A percentile compares a stretch with the other conserved stretches of the same genome.
Evolutionary conservation across 371 early-diverging fungal species (phyloP).

Genomic region (Mucor racemosus): DNA sequence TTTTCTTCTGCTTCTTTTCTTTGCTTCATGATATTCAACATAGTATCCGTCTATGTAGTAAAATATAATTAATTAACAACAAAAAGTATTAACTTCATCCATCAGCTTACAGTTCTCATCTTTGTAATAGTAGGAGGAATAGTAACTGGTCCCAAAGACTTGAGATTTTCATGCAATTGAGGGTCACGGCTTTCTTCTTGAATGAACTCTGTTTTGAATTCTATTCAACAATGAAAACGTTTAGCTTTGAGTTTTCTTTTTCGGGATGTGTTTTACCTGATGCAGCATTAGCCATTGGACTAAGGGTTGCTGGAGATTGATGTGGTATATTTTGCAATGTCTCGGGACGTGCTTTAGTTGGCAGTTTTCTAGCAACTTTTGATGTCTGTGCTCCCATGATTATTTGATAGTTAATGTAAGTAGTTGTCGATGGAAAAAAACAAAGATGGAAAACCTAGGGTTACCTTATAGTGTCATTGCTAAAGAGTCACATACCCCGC

Average conservation of each 20-base stretch:
- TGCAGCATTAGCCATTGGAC: not conserved
- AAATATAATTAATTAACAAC: not conserved
- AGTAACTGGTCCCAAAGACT: conserved; percentile 41
- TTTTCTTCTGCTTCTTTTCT: conserved; percentile 37
- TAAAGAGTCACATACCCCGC: not conserved
- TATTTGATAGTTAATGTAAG: conserved; percentile 1
- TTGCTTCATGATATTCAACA: conserved; percentile 46
- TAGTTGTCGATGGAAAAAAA: not conserved
- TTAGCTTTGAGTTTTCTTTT: too few species aligned
- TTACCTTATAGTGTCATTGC: not conserved
- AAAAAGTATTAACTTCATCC: not conserved
- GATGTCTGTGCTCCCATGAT: conserved; percentile 54
- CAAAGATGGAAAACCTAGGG: not conserved
- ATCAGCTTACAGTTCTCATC: conserved; percentile 38
- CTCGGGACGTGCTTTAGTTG: conserved; percentile 38
- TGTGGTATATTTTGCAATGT: conserved; percentile 32
- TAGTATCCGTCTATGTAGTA: conserved; percentile 39
- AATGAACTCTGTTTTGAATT: conserved; percentile 30
- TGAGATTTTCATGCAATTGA: conserved; percentile 41
- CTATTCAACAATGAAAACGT: not conserved
- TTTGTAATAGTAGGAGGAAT: conserved; percentile 40
- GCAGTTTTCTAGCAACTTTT: conserved; percentile 45
- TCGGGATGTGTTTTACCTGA: conserved; percentile 11
- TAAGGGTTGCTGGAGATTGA: conserved; percentile 39
- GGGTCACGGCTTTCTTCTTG: conserved; percentile 45